These are phyloP conservation scores for Exophiala sp. DNA, from an alignment of 2,329 filamentous ascomycete genomes.

Conservation along the genomic window DNA sequence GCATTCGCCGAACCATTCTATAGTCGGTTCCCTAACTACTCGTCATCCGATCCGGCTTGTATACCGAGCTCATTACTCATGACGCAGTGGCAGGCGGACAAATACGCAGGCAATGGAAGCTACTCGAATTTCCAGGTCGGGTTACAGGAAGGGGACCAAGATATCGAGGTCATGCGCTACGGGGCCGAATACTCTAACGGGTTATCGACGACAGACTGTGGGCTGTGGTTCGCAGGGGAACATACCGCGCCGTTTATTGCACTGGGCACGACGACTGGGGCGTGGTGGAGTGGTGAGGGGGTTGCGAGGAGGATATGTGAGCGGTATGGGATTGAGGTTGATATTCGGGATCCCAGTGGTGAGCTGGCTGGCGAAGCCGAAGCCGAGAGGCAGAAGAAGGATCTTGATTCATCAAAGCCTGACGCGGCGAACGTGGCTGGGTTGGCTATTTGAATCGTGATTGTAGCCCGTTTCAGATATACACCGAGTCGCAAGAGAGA, in stretches of 20 bases:
- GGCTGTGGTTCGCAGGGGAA: constrained; percentile 82
- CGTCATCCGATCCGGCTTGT: constrained; percentile 50
- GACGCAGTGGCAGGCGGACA: constrained; percentile 72
- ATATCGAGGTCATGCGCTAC: constrained; percentile 57
- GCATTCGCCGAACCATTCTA: constrained; percentile 72
- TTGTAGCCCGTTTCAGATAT: too few relatives aligned
- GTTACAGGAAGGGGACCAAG: constrained; percentile 61
- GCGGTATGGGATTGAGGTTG: constrained; percentile 16
- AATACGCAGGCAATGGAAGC: constrained; percentile 71
- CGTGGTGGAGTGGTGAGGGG: constrained; percentile 83
- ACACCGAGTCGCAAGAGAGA: too few relatives aligned
- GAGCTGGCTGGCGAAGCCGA: not conserved
- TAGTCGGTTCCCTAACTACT: constrained; percentile 65
- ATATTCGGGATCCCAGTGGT: too few relatives aligned
- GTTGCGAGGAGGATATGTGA: constrained; percentile 54
- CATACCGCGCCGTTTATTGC: constrained; percentile 88
- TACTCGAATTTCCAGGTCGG: constrained; percentile 83
- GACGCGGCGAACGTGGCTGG: constrained; percentile 19
- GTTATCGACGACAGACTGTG: too few relatives aligned
- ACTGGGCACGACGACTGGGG: constrained; percentile 80
- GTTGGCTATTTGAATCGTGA: constrained; percentile 12
- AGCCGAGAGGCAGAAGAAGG: constrained; percentile 7
- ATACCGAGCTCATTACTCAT: constrained; percentile 58
- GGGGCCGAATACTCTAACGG: too few relatives aligned
- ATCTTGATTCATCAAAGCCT: constrained; percentile 3